phyloP scores from a whole-genome alignment of 306 rosid species.

The Bauhinia variegata region DNA sequence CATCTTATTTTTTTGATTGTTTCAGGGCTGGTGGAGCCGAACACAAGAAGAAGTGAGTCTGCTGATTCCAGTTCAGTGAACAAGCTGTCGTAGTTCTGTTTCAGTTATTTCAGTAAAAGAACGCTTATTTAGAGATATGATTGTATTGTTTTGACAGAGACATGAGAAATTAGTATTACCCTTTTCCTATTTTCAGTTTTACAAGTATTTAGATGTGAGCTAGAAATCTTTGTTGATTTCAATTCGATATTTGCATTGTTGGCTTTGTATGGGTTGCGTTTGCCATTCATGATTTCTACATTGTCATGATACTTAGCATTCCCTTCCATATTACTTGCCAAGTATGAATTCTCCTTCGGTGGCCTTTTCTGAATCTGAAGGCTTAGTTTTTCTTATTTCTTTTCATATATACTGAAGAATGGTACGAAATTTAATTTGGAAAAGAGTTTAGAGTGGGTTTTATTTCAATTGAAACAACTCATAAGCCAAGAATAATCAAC shows the following conservation, averaged over 20 bases:
- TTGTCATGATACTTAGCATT: background rate
- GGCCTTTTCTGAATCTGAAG: too few relatives aligned
- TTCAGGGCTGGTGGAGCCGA: slow-evolving; percentile 86
- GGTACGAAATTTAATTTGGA: too few relatives aligned
- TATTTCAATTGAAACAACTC: too few relatives aligned
- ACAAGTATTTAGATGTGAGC: background rate
- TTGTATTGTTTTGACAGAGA: slow-evolving; percentile 26
- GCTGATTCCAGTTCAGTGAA: slow-evolving; percentile 1
- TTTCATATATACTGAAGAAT: too few relatives aligned
- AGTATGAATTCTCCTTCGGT: too few relatives aligned
- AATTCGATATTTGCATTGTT: background rate
- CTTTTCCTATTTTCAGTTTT: slow-evolving; percentile 2
- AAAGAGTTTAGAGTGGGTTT: too few relatives aligned
- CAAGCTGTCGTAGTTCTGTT: slow-evolving; percentile 22
- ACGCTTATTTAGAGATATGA: slow-evolving; percentile 17
- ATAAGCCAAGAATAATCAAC: too few relatives aligned
- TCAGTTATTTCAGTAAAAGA: background rate
- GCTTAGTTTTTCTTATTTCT: too few relatives aligned
- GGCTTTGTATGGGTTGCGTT: background rate
- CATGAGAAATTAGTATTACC: slow-evolving; percentile 19
- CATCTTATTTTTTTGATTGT: background rate
- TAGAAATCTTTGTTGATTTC: background rate
- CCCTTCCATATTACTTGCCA: too few relatives aligned
- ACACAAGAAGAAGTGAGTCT: slow-evolving; percentile 74
- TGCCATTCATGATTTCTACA: background rate